phyloP scores from a whole-genome alignment of 1,284 basidiomycete species.

The Apiotrichum gamsii region DNA sequence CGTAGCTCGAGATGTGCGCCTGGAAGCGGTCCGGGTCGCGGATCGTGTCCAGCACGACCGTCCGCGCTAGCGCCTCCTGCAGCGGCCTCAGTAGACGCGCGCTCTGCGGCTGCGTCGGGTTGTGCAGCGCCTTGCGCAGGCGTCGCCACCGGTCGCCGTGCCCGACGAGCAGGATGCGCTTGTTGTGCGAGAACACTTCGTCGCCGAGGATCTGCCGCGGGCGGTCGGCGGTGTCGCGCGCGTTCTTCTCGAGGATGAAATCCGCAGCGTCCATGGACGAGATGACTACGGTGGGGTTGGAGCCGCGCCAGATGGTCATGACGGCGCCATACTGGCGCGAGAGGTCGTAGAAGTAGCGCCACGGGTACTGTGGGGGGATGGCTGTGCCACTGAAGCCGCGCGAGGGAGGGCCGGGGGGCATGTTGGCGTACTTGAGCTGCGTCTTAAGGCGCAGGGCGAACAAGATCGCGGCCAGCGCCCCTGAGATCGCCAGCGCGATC shows the following conservation, averaged over 20 bases:
- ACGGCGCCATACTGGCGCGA: conserved; percentile 5
- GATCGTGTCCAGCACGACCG: conserved; percentile 55
- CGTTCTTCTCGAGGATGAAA: conserved; percentile 54
- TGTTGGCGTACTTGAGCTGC: too few species aligned
- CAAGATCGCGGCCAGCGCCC: too few species aligned
- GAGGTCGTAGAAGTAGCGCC: conserved; percentile 6
- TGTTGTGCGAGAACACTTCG: conserved; percentile 39
- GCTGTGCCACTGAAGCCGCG: too few species aligned
- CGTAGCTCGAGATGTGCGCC: conserved; percentile 54
- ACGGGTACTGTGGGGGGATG: neutral
- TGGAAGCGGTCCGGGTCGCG: conserved; percentile 52
- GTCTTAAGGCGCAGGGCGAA: too few species aligned
- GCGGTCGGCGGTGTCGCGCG: conserved; percentile 51
- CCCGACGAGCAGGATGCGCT: conserved; percentile 7
- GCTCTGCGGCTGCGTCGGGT: conserved; percentile 53
- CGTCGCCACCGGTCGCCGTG: conserved; percentile 12
- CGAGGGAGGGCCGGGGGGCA: too few species aligned
- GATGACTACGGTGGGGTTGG: neutral
- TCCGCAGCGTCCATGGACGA: conserved; percentile 1
- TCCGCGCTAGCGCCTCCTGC: conserved; percentile 51
- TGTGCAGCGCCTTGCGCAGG: conserved; percentile 53
- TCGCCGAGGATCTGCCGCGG: conserved; percentile 52
- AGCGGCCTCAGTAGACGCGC: conserved; percentile 52
- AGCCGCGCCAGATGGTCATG: conserved; percentile 6
- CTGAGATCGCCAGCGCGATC: too few species aligned